These are phyloP conservation scores for Kodamaea kaohsiungensis DNA, from an alignment of 805 yeast species.

Conservation along the genomic window DNA sequence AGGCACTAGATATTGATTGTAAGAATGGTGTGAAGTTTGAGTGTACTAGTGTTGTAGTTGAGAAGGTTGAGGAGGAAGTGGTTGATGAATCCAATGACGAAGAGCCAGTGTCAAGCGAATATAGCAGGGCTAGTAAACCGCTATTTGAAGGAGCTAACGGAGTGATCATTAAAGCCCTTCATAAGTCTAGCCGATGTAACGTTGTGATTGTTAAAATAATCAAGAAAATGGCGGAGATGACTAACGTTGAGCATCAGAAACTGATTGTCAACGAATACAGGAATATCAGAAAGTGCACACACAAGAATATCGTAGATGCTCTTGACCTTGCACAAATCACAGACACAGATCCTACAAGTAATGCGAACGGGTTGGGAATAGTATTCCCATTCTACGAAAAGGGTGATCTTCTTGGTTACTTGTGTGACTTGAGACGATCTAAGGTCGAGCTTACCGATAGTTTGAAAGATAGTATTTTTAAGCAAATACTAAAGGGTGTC, in stretches of 20 bases:
- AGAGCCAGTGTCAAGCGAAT: conserved; percentile 25
- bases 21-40: neutral
- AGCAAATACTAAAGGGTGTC: conserved; percentile 47
- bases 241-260: conserved; percentile 16
- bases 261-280: conserved; percentile 24
- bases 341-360: conserved; percentile 7
- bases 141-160: conserved; percentile 48
- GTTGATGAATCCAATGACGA: conserved; percentile 17
- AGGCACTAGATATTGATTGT: neutral
- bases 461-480: conserved; percentile 48
- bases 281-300: conserved; percentile 26
- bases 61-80: neutral
- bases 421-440: conserved; percentile 40
- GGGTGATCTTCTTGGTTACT: conserved; percentile 49
- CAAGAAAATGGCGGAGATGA: conserved; percentile 19
- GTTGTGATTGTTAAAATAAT: conserved; percentile 34
- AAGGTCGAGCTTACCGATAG: conserved; percentile 31
- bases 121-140: conserved; percentile 28
- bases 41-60: neutral
- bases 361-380: conserved; percentile 28
- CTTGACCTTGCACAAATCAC: conserved; percentile 23
- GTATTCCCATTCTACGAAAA: conserved; percentile 43
- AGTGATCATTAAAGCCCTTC: conserved; percentile 32
- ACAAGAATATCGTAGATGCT: conserved; percentile 31
- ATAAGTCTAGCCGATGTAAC: conserved; percentile 16